A percentile compares a stretch with the other conserved stretches of the same genome.
phyloP scores from a whole-genome alignment of 1,284 basidiomycete species.

The Ceratorhiza oryzae-sativae region DNA sequence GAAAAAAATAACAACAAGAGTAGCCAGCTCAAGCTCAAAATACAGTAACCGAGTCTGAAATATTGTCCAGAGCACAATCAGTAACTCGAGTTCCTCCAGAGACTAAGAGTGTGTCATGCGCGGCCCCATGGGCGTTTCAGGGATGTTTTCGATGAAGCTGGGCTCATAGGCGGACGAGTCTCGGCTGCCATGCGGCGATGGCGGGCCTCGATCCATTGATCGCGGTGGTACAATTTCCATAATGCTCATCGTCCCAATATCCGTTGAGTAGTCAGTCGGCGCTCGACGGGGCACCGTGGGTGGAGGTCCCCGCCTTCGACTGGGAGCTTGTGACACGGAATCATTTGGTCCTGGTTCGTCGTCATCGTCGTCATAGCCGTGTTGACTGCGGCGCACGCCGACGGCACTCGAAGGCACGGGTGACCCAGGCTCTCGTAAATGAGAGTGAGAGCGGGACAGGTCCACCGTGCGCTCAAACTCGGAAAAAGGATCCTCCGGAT shows the following conservation, averaged over 20 bases:
- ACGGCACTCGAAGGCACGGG: slow-evolving; percentile 18
- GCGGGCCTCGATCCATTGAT: slow-evolving; percentile 21
- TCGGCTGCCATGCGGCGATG: slow-evolving; percentile 24
- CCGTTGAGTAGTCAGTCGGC: slow-evolving; percentile 28
- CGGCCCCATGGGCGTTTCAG: slow-evolving; percentile 24
- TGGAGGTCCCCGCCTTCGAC: slow-evolving; percentile 19
- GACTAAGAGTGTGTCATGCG: slow-evolving; percentile 28
- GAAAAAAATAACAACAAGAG: slow-evolving; percentile 8
- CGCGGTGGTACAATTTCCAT: slow-evolving; percentile 23
- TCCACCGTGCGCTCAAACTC: slow-evolving; percentile 31
- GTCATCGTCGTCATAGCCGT: slow-evolving; percentile 8
- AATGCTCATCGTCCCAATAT: slow-evolving; percentile 32
- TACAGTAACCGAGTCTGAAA: slow-evolving; percentile 19
- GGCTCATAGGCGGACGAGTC: slow-evolving; percentile 36
- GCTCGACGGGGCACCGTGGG: slow-evolving; percentile 21
- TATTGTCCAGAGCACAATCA: not conserved
- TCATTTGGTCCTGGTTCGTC: slow-evolving; percentile 32
- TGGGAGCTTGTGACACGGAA: slow-evolving; percentile 30
- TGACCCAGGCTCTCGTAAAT: slow-evolving; percentile 20
- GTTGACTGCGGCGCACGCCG: slow-evolving; percentile 11
- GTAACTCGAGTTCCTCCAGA: not conserved
- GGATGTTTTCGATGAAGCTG: slow-evolving; percentile 30
- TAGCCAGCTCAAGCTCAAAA: slow-evolving; percentile 23
- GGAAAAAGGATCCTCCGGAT: slow-evolving; percentile 30
- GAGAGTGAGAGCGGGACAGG: slow-evolving; percentile 7